phyloP scores from a whole-genome alignment of 2,329 filamentous ascomycete genomes.

The Phialophora expanda region DNA sequence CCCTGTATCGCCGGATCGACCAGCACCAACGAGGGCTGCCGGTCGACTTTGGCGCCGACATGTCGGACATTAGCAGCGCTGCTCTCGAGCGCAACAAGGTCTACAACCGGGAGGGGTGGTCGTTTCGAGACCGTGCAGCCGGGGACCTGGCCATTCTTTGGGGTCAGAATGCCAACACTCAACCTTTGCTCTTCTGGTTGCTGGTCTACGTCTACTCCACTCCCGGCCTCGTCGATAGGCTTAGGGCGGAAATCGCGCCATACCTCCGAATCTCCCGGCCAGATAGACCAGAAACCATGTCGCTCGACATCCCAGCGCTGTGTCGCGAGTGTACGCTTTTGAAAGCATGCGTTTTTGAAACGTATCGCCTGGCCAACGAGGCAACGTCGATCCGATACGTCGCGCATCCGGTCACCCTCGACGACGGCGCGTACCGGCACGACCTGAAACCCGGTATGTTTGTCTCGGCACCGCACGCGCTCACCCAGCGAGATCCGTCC shows the following conservation, averaged over 20 bases:
- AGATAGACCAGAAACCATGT: neutral
- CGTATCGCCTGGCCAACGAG: conserved; percentile 16
- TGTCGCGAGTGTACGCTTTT: conserved; percentile 1
- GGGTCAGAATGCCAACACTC: conserved; percentile 16
- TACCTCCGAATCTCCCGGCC: neutral
- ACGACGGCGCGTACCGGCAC: neutral
- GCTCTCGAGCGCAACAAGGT: conserved; percentile 1
- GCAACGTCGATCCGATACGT: conserved; percentile 12
- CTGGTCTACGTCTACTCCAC: conserved; percentile 12
- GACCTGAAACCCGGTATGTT: conserved; percentile 5
- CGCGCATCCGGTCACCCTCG: neutral
- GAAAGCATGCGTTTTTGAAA: conserved; percentile 20
- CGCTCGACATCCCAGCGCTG: neutral
- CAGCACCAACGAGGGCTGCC: neutral
- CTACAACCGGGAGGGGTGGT: conserved; percentile 6
- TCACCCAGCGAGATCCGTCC: conserved; percentile 5
- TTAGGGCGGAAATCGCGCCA: conserved; percentile 13
- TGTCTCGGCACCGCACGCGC: conserved; percentile 14
- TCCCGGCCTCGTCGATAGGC: neutral
- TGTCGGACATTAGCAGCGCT: conserved; percentile 1
- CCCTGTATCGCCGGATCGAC: conserved; percentile 6
- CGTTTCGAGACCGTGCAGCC: neutral
- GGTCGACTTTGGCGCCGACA: conserved; percentile 1
- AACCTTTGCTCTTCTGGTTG: conserved; percentile 15
- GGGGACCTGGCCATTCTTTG: conserved; percentile 6